Evolutionary conservation across 2,329 filamentous ascomycete genomes (phyloP), one percentile per base, ranked within the genome.

Genomic region (Monilinia laxa): DNA sequence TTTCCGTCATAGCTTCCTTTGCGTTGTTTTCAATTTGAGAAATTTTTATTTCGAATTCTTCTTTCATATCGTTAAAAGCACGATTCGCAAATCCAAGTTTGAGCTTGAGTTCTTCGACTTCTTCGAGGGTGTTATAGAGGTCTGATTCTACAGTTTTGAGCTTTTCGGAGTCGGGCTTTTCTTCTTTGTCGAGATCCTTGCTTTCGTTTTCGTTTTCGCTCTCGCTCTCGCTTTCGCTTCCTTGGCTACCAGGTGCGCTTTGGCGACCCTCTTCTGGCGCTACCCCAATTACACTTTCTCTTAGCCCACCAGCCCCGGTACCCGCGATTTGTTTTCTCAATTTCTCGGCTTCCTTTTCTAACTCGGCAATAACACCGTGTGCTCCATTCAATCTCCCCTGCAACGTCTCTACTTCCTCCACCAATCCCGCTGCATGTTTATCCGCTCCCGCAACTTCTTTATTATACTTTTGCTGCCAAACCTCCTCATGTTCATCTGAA

Each of bases 41-140:
- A 1, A 65, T 42, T 53, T 40, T 60, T 5, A 6, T 31, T 11
- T 65, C 63, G n/a, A 28, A 23, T 31, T 52, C 45, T 2, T 65
- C 38, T 3, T 60, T 65, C 45, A 60, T 49, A 42, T 65, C 55
- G 10, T 12, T 2, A 2, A 40, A 42, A 18, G 56, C 55, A 7
- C 49, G n/a, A 20, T 38, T 23, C 20, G 45, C 56, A 12, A 52
- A 42, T 20, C 31, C n/a, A 4, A 66, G 40, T 23, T 62, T 53
- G 4, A 52, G 25, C 18, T 47, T 53, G 10, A 66, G 25, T 35
- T 62, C 64, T 45, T 66, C 64, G 25, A 59, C 58, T 54, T 66
- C 64, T 53, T 66, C 49, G 4, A 66, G 47, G 16, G 64, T 53
- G 16, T 66, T 66, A 14, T 66, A 66, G 7, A 66, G 64, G 35